phyloP scores from a whole-genome alignment of 345 rosid species.

The Corchorus capsularis region DNA sequence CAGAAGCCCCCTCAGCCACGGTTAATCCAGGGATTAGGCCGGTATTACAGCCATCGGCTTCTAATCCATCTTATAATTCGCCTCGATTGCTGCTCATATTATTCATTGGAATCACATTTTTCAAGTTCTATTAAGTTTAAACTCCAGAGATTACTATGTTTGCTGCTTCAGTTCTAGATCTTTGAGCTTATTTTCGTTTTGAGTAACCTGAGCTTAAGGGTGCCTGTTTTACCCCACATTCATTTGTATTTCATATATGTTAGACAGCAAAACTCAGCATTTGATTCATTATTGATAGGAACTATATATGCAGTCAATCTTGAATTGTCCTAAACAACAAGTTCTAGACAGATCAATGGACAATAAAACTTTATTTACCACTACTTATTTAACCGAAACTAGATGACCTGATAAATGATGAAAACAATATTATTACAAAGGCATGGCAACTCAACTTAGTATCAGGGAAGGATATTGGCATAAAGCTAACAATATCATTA shows the following conservation, averaged over 20 bases:
- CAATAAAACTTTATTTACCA: too few relatives aligned
- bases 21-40: slow-evolving; percentile 39
- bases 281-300: background rate
- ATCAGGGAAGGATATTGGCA: background rate
- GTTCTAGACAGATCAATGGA: background rate
- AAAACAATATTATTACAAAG: background rate
- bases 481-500: background rate
- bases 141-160: background rate
- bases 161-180: background rate
- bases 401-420: background rate
- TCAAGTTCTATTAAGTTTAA: background rate
- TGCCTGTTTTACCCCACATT: background rate
- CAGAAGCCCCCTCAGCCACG: slow-evolving; percentile 31
- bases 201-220: background rate
- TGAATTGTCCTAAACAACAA: background rate
- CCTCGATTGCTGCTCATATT: background rate
- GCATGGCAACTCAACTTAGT: background rate
- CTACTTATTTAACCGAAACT: too few relatives aligned
- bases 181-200: background rate
- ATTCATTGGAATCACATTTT: background rate
- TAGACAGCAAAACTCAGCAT: background rate
- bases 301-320: background rate
- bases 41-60: slow-evolving; percentile 31
- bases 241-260: background rate
- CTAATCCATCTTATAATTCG: background rate